Evolutionary conservation across 371 early-diverging fungal genomes (phyloP).

Genomic region (Racocetra persica): DNA sequence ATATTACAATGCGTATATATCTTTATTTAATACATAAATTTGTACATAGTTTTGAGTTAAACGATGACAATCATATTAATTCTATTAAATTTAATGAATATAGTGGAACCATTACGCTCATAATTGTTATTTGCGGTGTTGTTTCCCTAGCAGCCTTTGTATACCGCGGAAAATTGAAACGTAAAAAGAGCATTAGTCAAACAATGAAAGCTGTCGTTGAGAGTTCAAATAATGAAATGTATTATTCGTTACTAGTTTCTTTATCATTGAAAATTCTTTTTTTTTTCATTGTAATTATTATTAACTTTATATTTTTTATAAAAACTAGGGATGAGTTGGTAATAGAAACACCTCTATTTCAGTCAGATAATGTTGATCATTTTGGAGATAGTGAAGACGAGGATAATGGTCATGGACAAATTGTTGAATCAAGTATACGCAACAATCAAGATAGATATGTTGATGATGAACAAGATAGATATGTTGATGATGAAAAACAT

Average conservation of each 20-base stretch:
- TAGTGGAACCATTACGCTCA: slow-evolving; percentile 39
- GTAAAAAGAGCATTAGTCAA: neutral
- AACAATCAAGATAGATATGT: too few species aligned
- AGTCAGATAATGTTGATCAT: slow-evolving; percentile 39
- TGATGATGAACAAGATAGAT: too few species aligned
- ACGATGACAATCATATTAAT: too few species aligned
- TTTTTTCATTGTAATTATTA: neutral
- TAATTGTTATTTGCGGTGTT: slow-evolving; percentile 39
- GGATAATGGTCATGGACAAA: slow-evolving; percentile 4
- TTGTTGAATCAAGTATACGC: too few species aligned
- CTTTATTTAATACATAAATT: neutral
- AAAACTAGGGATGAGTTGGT: slow-evolving; percentile 36
- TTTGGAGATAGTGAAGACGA: slow-evolving; percentile 43
- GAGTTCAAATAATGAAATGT: slow-evolving; percentile 29
- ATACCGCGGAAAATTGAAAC: slow-evolving; percentile 30
- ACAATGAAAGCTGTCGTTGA: too few species aligned
- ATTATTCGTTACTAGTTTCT: neutral
- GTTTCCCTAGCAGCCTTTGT: slow-evolving; percentile 22
- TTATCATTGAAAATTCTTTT: too few species aligned
- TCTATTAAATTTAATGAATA: too few species aligned
- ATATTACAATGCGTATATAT: slow-evolving; percentile 41
- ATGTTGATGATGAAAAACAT: too few species aligned
- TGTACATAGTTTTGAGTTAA: too few species aligned
- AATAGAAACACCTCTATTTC: slow-evolving; percentile 29
- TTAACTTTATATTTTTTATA: neutral